phyloP scores from a whole-genome alignment of 306 rosid species.

The Gleditsia sinensis region DNA sequence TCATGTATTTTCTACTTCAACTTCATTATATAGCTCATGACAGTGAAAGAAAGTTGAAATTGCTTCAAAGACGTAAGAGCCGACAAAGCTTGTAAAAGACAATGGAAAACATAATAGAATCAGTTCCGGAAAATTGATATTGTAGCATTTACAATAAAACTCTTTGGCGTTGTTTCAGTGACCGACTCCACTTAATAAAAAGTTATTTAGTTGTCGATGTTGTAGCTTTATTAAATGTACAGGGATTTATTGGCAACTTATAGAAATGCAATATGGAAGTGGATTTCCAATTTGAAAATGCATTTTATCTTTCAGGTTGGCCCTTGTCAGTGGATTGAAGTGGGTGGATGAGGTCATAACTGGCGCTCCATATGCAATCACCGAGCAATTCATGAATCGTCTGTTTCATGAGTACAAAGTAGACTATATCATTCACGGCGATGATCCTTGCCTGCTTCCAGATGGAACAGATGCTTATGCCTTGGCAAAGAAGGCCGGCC shows the following conservation, averaged over 20 bases:
- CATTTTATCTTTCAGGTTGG: constrained; percentile 57
- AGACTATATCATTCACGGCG: constrained; percentile 98
- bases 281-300: constrained; percentile 4
- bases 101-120: background rate
- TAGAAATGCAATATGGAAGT: constrained; percentile 13
- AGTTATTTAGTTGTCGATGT: no score
- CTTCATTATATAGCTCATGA: background rate
- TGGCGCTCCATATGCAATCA: constrained; percentile 95
- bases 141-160: no score
- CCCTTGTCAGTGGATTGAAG: constrained; percentile 95
- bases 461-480: constrained; percentile 99
- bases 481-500: constrained; percentile 93
- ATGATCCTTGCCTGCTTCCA: constrained; percentile 99
- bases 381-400: constrained; percentile 83
- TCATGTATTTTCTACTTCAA: background rate
- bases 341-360: constrained; percentile 99
- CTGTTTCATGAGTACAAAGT: constrained; percentile 94
- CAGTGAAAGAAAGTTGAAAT: background rate
- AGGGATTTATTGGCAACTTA: background rate
- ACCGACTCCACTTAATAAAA: no score
- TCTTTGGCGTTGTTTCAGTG: no score
- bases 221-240: constrained; percentile 17
- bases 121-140: constrained; percentile 8
- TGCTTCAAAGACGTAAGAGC: background rate
- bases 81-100: background rate